phyloP scores from a whole-genome alignment of 2,329 filamentous ascomycete species.

The Trichocomaceae sp. region DNA sequence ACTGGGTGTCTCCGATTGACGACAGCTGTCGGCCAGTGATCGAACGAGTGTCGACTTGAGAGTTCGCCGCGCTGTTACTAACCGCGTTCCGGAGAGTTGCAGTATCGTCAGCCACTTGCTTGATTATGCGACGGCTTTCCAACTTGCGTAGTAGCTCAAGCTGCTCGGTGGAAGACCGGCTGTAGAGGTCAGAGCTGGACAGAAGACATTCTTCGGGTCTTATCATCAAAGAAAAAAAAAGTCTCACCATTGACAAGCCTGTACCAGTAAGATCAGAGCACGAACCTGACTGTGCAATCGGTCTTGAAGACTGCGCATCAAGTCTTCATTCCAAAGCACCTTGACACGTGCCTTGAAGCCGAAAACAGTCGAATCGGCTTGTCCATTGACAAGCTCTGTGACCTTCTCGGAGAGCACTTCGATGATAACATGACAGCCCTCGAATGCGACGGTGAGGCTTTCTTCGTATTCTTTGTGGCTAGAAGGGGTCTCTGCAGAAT shows the following conservation, averaged over 20 bases:
- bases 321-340: slow-evolving; percentile 33
- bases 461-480: slow-evolving; percentile 24
- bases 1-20: slow-evolving; percentile 24
- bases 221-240: neutral
- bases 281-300: slow-evolving; percentile 31
- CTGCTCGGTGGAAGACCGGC: slow-evolving; percentile 31
- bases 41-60: slow-evolving; percentile 22
- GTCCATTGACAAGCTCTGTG: slow-evolving; percentile 17
- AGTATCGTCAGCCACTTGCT: slow-evolving; percentile 33
- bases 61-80: slow-evolving; percentile 21
- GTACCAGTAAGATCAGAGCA: slow-evolving; percentile 33
- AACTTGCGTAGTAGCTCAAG: slow-evolving; percentile 27
- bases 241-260: slow-evolving; percentile 34
- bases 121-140: slow-evolving; percentile 29
- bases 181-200: slow-evolving; percentile 12
- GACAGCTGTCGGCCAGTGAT: slow-evolving; percentile 20
- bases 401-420: slow-evolving; percentile 32
- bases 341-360: slow-evolving; percentile 24
- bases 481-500: slow-evolving; percentile 19
- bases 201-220: too few species aligned
- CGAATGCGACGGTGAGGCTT: slow-evolving; percentile 28
- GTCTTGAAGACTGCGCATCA: slow-evolving; percentile 31
- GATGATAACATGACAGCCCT: slow-evolving; percentile 32
- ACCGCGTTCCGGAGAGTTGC: slow-evolving; percentile 26
- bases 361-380: slow-evolving; percentile 15